These are phyloP conservation scores for Tylopilus sp. DNA, from an alignment of 768 basidiomycete genomes.

Conservation along the genomic window DNA sequence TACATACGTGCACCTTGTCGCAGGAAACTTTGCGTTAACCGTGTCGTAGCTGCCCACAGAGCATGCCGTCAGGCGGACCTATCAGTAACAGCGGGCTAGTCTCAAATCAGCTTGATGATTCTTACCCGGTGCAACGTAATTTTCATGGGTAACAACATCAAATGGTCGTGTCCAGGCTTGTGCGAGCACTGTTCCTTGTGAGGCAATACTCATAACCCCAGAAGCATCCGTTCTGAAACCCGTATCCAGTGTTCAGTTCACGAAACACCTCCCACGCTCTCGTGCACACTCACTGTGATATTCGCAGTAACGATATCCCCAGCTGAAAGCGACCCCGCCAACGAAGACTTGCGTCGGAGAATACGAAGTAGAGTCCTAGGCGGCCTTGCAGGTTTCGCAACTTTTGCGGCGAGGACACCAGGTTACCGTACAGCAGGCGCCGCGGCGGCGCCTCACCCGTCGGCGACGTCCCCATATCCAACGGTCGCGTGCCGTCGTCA, in stretches of 20 bases:
- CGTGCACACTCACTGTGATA: constrained; percentile 60
- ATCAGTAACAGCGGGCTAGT: constrained; percentile 16
- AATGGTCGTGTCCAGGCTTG: constrained; percentile 71
- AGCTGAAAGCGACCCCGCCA: constrained; percentile 74
- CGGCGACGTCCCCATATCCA: constrained; percentile 64
- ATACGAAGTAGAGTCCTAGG: constrained; percentile 82
- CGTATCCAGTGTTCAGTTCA: constrained; percentile 16
- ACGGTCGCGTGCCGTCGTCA: constrained; percentile 57
- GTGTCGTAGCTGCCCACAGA: constrained; percentile 39
- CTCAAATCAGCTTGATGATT: constrained; percentile 21
- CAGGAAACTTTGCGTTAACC: constrained; percentile 55
- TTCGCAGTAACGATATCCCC: constrained; percentile 66
- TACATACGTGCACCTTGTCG: constrained; percentile 57
- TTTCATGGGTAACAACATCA: constrained; percentile 68
- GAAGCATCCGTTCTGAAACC: constrained; percentile 45
- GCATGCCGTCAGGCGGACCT: constrained; percentile 11
- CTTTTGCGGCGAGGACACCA: constrained; percentile 79
- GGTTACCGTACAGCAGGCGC: constrained; percentile 76
- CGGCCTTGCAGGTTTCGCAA: constrained; percentile 79
- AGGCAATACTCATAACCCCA: constrained; percentile 48
- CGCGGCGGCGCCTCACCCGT: constrained; percentile 41
- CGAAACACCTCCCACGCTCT: constrained; percentile 9
- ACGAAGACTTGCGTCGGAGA: constrained; percentile 87
- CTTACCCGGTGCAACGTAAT: constrained; percentile 81
- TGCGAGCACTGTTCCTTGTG: constrained; percentile 65